Conservation (phyloP, 2,329 filamentous ascomycete genomes). For the Endothia cerciana region DNA sequence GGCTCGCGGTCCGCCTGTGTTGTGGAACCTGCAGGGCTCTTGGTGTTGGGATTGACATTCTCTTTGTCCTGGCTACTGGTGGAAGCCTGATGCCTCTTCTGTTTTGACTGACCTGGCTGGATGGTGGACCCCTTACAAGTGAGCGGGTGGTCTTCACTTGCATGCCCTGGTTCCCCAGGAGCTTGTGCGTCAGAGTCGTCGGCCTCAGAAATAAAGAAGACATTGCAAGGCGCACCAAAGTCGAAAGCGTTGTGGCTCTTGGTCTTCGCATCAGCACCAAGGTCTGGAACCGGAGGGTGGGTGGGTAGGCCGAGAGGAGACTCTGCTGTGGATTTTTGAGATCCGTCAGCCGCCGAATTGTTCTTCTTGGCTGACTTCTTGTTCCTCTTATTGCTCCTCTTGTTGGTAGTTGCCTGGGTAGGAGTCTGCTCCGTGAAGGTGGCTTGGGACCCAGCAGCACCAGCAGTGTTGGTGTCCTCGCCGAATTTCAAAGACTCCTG, state of each 20-base stretch:
- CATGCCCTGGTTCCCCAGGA: background rate
- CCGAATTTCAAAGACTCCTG: background rate
- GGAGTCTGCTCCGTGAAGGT: background rate
- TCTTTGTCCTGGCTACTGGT: no score
- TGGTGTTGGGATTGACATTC: no score
- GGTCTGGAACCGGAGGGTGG: background rate
- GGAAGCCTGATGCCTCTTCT: no score
- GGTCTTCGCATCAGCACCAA: background rate
- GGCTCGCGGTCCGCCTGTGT: no score
- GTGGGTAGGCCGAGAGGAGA: background rate
- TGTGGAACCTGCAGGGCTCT: no score
- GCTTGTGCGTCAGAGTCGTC: background rate
- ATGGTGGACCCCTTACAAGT: background rate
- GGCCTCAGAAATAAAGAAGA: background rate
- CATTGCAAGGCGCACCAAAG: background rate
- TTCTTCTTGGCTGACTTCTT: background rate
- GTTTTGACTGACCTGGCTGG: no score
- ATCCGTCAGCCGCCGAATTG: background rate
- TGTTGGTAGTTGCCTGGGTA: background rate
- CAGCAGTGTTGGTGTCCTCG: background rate
- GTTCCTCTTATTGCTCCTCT: constrained; percentile 4
- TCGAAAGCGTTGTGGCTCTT: background rate
- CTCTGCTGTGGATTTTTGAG: background rate
- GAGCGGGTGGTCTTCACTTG: background rate
- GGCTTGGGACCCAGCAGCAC: background rate